Evolutionary conservation across 2,329 filamentous ascomycete genomes (phyloP).

Genomic region (Diaporthe eres): DNA sequence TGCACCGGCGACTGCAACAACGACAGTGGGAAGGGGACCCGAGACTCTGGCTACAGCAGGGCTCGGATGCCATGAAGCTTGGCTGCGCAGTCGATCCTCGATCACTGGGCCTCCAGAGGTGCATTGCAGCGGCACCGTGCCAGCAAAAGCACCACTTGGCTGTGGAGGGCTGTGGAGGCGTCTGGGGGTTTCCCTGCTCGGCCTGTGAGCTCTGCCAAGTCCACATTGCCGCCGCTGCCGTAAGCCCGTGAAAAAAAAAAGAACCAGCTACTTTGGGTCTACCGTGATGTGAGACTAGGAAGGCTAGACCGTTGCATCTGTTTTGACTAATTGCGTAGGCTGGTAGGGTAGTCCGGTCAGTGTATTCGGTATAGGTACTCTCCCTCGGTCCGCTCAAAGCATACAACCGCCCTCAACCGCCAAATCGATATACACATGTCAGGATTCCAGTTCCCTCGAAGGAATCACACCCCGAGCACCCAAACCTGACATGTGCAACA

Average conservation of each 20-base stretch:
- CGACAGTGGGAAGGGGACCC: constrained; percentile 10
- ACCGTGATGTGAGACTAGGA: neutral
- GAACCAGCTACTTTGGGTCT: neutral
- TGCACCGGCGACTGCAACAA: constrained; percentile 4
- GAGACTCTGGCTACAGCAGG: constrained; percentile 33
- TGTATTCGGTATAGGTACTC: neutral
- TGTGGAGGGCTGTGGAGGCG: constrained; percentile 26
- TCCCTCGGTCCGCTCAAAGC: neutral
- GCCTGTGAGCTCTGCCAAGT: constrained; percentile 4
- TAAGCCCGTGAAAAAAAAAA: constrained; percentile 13
- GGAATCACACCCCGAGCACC: neutral
- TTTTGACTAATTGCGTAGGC: neutral
- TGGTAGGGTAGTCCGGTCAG: neutral
- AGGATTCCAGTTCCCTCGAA: neutral
- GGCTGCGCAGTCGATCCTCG: constrained; percentile 29
- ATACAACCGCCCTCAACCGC: neutral
- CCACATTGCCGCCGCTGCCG: constrained; percentile 14
- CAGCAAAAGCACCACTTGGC: constrained; percentile 16
- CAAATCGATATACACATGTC: neutral
- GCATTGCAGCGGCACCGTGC: constrained; percentile 22
- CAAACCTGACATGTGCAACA: neutral
- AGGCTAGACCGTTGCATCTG: neutral
- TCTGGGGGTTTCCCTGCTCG: constrained; percentile 22
- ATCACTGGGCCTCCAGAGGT: constrained; percentile 30
- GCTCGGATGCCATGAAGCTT: constrained; percentile 24